Conservation (phyloP, 2,329 filamentous ascomycete genomes). For the Aspergillus sergii region DNA sequence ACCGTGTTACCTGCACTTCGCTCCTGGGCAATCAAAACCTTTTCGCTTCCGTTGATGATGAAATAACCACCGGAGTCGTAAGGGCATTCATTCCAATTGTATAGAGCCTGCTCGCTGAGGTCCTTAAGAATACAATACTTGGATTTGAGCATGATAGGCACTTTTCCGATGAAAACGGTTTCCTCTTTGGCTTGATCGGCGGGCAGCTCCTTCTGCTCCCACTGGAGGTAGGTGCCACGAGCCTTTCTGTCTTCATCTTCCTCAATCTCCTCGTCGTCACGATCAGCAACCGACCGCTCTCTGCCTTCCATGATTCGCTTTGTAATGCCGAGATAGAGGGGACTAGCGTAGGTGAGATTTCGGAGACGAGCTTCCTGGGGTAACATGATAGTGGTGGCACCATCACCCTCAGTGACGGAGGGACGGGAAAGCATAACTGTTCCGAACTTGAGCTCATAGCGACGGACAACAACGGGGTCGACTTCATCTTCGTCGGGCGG, state of each 20-base stretch:
- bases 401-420: conserved; percentile 90
- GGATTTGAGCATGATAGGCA: conserved; percentile 98
- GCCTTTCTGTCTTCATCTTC: conserved; percentile 53
- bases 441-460: conserved; percentile 95
- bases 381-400: conserved; percentile 79
- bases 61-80: conserved; percentile 99
- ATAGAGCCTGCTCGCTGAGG: conserved; percentile 81
- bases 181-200: conserved; percentile 63
- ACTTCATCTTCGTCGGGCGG: conserved; percentile 72
- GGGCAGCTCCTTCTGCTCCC: conserved; percentile 48
- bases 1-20: conserved; percentile 98
- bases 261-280: conserved; percentile 59
- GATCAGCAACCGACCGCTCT: conserved; percentile 73
- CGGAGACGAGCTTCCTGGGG: conserved; percentile 95
- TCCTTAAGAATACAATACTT: conserved; percentile 89
- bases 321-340: conserved; percentile 84
- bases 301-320: conserved; percentile 83
- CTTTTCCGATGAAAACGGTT: conserved; percentile 87
- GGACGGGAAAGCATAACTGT: conserved; percentile 86
- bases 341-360: conserved; percentile 92
- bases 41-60: conserved; percentile 98
- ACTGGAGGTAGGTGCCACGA: conserved; percentile 47
- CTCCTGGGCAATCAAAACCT: conserved; percentile 97
- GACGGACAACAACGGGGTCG: conserved; percentile 78
- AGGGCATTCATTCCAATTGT: conserved; percentile 91